phyloP scores from a whole-genome alignment of 2,329 filamentous ascomycete species.

The Pseudocercospora macadamiae region DNA sequence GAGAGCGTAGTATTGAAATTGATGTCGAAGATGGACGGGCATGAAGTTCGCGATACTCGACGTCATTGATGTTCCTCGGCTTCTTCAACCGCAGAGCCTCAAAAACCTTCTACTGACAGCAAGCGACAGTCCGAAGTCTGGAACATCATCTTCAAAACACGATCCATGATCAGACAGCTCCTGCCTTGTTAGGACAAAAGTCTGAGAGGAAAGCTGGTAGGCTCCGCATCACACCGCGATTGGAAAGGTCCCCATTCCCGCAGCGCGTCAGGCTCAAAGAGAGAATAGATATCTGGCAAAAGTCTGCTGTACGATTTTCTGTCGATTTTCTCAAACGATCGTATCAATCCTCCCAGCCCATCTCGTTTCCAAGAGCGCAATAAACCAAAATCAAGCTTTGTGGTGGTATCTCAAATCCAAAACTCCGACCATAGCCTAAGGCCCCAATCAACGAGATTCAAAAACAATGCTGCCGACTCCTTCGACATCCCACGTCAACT shows the following conservation, averaged over 20 bases:
- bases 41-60: slow-evolving; percentile 13
- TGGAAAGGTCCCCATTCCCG: no score
- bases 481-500: slow-evolving; percentile 87
- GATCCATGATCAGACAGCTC: background rate
- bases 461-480: slow-evolving; percentile 83
- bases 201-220: no score
- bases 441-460: no score
- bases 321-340: background rate
- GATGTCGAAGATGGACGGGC: background rate
- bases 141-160: no score
- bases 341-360: background rate
- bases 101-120: background rate
- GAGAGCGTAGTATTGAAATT: background rate
- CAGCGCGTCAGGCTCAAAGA: no score
- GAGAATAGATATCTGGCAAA: no score
- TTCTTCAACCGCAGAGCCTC: slow-evolving; percentile 6
- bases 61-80: slow-evolving; percentile 18
- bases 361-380: background rate
- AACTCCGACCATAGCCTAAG: background rate
- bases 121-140: background rate
- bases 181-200: no score
- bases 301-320: background rate
- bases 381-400: background rate
- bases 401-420: slow-evolving; percentile 13
- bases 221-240: no score